phyloP scores from a whole-genome alignment of 495 filamentous ascomycete genomes.

The Tuber brumale region DNA sequence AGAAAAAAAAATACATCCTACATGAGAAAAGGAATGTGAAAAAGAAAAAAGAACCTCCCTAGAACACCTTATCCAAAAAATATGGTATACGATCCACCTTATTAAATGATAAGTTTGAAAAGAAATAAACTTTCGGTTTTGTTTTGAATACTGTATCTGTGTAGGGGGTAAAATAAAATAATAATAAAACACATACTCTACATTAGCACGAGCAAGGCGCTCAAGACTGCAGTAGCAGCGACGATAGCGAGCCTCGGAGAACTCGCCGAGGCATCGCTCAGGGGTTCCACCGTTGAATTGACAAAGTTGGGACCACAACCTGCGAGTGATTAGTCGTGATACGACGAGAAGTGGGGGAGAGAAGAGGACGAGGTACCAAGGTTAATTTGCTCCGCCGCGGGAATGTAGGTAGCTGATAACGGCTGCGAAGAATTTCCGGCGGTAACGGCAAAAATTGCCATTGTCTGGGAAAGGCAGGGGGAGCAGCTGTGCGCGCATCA shows the following conservation, averaged over 20 bases:
- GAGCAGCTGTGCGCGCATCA: slow-evolving; percentile 48
- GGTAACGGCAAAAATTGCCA: slow-evolving; percentile 59
- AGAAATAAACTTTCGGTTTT: neutral
- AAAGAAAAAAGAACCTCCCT: neutral
- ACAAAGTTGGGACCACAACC: slow-evolving; percentile 32
- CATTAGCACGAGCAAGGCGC: neutral
- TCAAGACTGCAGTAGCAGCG: neutral
- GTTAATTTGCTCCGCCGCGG: slow-evolving; percentile 61
- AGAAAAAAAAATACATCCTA: neutral
- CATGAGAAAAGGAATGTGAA: neutral
- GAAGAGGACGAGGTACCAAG: slow-evolving; percentile 27
- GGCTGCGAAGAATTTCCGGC: slow-evolving; percentile 55
- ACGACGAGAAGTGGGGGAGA: neutral
- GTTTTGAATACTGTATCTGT: neutral
- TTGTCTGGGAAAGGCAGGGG: slow-evolving; percentile 61
- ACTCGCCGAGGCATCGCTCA: neutral
- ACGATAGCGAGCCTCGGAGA: neutral
- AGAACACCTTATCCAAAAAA: neutral
- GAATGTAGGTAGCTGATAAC: slow-evolving; percentile 54
- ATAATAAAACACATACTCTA: neutral
- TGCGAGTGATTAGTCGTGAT: slow-evolving; percentile 14
- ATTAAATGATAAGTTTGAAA: neutral
- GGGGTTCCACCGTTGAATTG: slow-evolving; percentile 18
- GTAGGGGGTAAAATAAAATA: neutral
- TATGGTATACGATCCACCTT: neutral